Percentiles rank a stretch among this genome's conserved stretches.
Evolutionary conservation across 2,329 filamentous ascomycete genomes (phyloP).

Genomic region (Aspergillus niger): DNA sequence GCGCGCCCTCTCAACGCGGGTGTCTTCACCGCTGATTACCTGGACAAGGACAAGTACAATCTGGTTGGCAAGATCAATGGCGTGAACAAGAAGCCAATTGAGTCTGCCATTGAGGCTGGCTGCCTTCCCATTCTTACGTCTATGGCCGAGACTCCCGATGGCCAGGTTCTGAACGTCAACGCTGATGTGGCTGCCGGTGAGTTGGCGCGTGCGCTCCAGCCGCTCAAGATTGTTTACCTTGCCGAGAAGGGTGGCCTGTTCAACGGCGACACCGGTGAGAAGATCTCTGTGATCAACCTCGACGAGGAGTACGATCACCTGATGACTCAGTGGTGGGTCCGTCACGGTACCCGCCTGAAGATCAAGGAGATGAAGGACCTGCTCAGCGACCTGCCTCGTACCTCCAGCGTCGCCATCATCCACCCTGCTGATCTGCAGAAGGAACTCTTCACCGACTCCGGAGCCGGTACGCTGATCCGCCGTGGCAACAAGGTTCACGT

Average conservation of each 20-base stretch:
- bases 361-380: slow-evolving; percentile 97
- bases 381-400: slow-evolving; percentile 81
- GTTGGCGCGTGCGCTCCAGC: slow-evolving; percentile 82
- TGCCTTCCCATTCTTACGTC: slow-evolving; percentile 93
- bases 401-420: slow-evolving; percentile 95
- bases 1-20: slow-evolving; percentile 86
- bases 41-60: slow-evolving; percentile 95
- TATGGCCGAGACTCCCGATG: slow-evolving; percentile 90
- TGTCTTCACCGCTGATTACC: slow-evolving; percentile 89
- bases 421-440: slow-evolving; percentile 94
- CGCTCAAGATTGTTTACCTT: slow-evolving; percentile 97
- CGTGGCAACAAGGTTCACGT: slow-evolving; percentile 86
- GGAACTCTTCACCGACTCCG: slow-evolving; percentile 94
- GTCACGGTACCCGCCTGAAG: slow-evolving; percentile 92
- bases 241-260: slow-evolving; percentile 97
- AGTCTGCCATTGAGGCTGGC: slow-evolving; percentile 85
- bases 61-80: slow-evolving; percentile 93
- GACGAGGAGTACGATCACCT: slow-evolving; percentile 93
- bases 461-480: slow-evolving; percentile 88
- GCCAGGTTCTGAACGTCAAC: slow-evolving; percentile 94
- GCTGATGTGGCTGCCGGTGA: slow-evolving; percentile 95
- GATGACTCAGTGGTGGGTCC: slow-evolving; percentile 93
- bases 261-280: slow-evolving; percentile 88
- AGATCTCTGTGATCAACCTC: slow-evolving; percentile 95
- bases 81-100: slow-evolving; percentile 86